Evolutionary conservation across 257 asterid species (phyloP), one percentile per base, ranked within the genome.

Genomic region (Solanum clarkiae): DNA sequence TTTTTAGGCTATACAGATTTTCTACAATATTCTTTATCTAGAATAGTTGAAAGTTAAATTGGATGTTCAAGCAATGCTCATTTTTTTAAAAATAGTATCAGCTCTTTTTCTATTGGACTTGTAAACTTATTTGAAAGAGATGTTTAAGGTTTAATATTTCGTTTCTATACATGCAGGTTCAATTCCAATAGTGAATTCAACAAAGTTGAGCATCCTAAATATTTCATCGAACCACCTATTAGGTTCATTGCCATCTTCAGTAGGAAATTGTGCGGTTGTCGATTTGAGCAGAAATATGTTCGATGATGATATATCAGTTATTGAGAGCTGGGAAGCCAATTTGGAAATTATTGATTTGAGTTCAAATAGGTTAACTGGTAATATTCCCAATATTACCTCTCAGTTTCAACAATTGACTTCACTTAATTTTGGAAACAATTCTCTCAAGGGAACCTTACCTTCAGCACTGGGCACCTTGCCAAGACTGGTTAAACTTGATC

Each of bases 241-340:
- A 10, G 98, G 97, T 70, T 72, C 88, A 54, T 84, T 95, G 87
- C 98, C 98, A 11, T 88, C 86, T 29, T 93, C 94, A 15, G 51
- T 93, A 51, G 97, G 94, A 83, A 93, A 89, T 89, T 94, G 98
- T 87, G 71, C 18, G 62, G 82, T 90, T 83, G 91, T 94, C 85
- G 98, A 95, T 88, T 92, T 95, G 79, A 93, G 98, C 90, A 86
- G 87, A 87, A 95, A 95, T 88, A 87, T 68, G 86, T 88, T 95
- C 18, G 86, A 94, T 54, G 91, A 90, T 82, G 90, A 92, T 80
- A 87, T 94, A 53, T 86, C 92, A 63, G 93, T 89, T 63, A 86
- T 92, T 83, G 83, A 83, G 71, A 90, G 86, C 55, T 95, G 98
- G 98, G 92, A 87, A 51, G 71, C 87, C 89, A 87, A 87, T 86